Base-by-base conservation (phyloP, 148 eudicot species). In the Amaranthus palmeri region DNA sequence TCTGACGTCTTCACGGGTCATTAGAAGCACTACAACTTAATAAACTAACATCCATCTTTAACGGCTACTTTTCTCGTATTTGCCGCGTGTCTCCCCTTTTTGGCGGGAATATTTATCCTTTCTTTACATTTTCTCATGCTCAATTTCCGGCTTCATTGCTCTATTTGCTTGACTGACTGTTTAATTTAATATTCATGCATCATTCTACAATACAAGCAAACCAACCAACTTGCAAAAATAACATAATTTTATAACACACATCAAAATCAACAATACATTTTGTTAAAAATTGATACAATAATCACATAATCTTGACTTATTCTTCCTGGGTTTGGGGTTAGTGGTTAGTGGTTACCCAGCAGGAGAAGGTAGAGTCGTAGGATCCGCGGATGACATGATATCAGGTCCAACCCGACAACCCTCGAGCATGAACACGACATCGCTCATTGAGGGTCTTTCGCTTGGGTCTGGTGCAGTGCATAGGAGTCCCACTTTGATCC, bases 401-500 rank as follows among this genome's bases (percentile, higher is more conserved):
- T 88, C 93, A 7, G 90, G 88, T 12, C 93, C 93, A 4, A 86
- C 81, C 41, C 93, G 81, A 71, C 93, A 88, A 46, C 93, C 93
- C 79, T 88, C 93, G 18, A 88, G 87, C 93, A 88, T 88, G 77
- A 88, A 88, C 15, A 88, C 93, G 13, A 85, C 81, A 57, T 88
- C 93, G 9, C 77, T 72, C 90, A 86, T 86, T 0, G 84, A 65
- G 4, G 93, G 93, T 40, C 93, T 74, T 63, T 88, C 93, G 11
- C 46, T 0, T 10, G 92, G 87, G 65, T 90, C 96, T 0, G 90
- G 73, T 63, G 85, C 74, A 13, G 96, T 85, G 76, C 96, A 90
- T 1, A 90, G 81, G 69, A 90, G 77, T 7, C 92, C 96, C 0
- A 87, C 96, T 83, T 90, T 90, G 56, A 90, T 76, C 40, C 92